phyloP scores from a whole-genome alignment of 192 early-diverging fungal genomes.

The Pilaira anomala region DNA sequence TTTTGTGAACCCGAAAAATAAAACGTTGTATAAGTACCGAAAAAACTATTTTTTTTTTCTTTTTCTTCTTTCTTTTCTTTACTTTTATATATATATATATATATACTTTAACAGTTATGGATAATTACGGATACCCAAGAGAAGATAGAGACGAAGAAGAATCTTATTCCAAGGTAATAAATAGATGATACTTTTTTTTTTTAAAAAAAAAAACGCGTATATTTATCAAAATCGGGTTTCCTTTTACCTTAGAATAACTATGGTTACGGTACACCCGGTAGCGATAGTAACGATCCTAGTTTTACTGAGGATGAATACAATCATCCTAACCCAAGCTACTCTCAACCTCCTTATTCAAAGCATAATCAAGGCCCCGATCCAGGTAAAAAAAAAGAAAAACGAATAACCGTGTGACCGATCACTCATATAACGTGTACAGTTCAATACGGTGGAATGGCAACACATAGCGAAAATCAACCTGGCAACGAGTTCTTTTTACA shows the following conservation, averaged over 20 bases:
- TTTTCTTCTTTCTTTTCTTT: background rate
- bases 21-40: background rate
- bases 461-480: background rate
- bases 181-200: too few relatives aligned
- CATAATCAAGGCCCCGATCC: constrained; percentile 26
- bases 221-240: background rate
- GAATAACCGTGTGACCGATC: background rate
- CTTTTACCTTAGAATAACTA: background rate
- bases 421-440: background rate
- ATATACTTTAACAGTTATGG: background rate
- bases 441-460: constrained; percentile 9
- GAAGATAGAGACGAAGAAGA: background rate
- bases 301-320: constrained; percentile 9
- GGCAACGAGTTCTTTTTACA: constrained; percentile 14
- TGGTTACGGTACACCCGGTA: background rate
- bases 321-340: constrained; percentile 20
- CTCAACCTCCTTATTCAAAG: constrained; percentile 26
- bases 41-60: background rate
- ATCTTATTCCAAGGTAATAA: background rate
- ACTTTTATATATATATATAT: background rate
- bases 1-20: constrained; percentile 1
- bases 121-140: background rate
- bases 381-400: background rate
- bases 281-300: background rate
- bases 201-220: constrained; percentile 2